A percentile compares a stretch with the other conserved stretches of the same genome.
Conservation (phyloP, 257 asterid species). For the Mitragyna speciosa region DNA sequence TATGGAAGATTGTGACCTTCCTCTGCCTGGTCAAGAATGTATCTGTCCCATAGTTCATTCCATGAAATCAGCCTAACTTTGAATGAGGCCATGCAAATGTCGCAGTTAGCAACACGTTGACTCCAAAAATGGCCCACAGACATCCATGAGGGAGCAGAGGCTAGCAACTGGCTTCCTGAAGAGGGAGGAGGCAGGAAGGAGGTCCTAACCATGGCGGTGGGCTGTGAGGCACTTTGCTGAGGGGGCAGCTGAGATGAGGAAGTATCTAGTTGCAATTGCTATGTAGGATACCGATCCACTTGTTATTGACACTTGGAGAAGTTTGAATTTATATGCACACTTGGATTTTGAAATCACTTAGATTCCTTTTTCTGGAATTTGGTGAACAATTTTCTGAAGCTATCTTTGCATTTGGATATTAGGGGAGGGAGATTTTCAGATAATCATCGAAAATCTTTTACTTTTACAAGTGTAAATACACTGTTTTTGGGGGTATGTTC, state of each 20-base stretch:
- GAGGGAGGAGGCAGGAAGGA: constrained; percentile 30
- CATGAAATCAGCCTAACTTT: constrained; percentile 66
- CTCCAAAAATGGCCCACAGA: constrained; percentile 31
- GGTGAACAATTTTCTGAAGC: neutral
- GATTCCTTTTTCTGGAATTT: neutral
- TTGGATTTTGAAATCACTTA: neutral
- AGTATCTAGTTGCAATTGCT: neutral
- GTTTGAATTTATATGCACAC: neutral
- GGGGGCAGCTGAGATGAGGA: neutral
- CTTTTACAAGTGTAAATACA: neutral
- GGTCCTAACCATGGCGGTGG: constrained; percentile 45
- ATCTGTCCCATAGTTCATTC: constrained; percentile 36
- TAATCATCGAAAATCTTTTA: neutral
- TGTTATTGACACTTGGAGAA: neutral
- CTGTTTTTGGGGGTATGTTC: neutral
- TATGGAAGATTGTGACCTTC: constrained; percentile 59
- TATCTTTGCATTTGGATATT: neutral
- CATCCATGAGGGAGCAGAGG: constrained; percentile 36
- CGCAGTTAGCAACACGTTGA: constrained; percentile 14
- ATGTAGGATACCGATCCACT: neutral
- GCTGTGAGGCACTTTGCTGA: neutral
- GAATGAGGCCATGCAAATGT: constrained; percentile 62
- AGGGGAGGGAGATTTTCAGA: neutral
- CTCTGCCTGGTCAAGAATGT: constrained; percentile 73
- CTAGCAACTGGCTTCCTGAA: constrained; percentile 33